Conservation (phyloP, 768 basidiomycete genomes). For the Fomitopsis pulvina region DNA sequence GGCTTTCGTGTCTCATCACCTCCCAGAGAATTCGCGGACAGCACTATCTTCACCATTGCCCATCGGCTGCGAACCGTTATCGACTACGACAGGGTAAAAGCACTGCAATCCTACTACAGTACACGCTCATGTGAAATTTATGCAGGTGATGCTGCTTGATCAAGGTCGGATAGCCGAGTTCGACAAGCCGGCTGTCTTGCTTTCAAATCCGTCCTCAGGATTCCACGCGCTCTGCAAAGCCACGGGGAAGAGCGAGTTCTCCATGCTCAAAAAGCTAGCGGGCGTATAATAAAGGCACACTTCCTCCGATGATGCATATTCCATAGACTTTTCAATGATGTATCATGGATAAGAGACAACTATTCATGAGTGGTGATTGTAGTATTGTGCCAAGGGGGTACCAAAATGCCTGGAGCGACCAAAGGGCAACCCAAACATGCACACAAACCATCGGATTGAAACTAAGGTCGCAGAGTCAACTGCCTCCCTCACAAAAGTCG, state of each 20-base stretch:
- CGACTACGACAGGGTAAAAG: constrained; percentile 72
- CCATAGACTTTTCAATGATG: too few species aligned
- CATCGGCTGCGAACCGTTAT: constrained; percentile 76
- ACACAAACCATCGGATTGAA: too few species aligned
- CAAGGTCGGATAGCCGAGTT: constrained; percentile 76
- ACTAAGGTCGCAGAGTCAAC: too few species aligned
- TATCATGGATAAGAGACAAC: too few species aligned
- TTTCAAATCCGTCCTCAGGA: constrained; percentile 49
- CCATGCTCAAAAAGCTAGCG: constrained; percentile 63
- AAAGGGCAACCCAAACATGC: too few species aligned
- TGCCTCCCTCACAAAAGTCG: too few species aligned
- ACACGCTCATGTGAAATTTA: not conserved
- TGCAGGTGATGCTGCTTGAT: constrained; percentile 70
- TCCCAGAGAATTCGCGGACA: constrained; percentile 65
- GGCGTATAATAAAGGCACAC: constrained; percentile 19
- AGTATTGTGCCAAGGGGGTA: too few species aligned
- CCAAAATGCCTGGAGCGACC: too few species aligned
- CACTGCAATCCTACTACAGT: not conserved
- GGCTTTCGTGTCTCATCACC: not conserved
- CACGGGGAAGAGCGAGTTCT: constrained; percentile 66
- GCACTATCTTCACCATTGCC: constrained; percentile 80
- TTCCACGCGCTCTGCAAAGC: constrained; percentile 69
- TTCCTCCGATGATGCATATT: too few species aligned
- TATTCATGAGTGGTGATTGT: too few species aligned
- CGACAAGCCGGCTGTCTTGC: constrained; percentile 52